Conservation (phyloP, 331 rosid genomes). For the Ulmus americana region DNA sequence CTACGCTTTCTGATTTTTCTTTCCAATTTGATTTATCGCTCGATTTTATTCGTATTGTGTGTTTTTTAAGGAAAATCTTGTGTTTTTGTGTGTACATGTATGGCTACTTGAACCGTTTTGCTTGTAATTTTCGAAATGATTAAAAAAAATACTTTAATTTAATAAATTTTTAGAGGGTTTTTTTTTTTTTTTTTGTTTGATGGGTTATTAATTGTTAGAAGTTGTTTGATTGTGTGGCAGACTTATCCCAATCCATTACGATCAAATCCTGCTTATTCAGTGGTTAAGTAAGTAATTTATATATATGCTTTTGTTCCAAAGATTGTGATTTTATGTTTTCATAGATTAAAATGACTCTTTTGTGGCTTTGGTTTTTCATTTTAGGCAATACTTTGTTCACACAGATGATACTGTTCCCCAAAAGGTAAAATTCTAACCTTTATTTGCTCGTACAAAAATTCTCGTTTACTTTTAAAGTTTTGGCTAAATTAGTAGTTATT, state of each 20-base stretch:
- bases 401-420: conserved; percentile 69
- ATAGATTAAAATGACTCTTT: not conserved
- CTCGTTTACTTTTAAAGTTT: not conserved
- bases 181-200: not conserved
- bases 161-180: not conserved
- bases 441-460: not conserved
- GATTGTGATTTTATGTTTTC: not conserved
- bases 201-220: not conserved
- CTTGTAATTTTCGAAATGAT: not conserved
- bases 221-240: conserved; percentile 33
- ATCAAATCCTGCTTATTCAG: conserved; percentile 81
- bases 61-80: not conserved
- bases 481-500: not conserved
- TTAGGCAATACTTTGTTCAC: conserved; percentile 78
- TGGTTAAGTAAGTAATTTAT: conserved; percentile 55
- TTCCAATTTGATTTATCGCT: not conserved
- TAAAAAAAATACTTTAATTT: no score
- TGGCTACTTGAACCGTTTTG: no score
- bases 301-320: not conserved
- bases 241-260: conserved; percentile 64
- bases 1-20: not conserved
- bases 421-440: conserved; percentile 39
- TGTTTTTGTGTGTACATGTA: not conserved
- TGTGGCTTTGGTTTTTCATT: not conserved
- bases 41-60: not conserved